Conservation (phyloP, 192 early-diverging fungal genomes). For the Mortierella hygrophila region DNA sequence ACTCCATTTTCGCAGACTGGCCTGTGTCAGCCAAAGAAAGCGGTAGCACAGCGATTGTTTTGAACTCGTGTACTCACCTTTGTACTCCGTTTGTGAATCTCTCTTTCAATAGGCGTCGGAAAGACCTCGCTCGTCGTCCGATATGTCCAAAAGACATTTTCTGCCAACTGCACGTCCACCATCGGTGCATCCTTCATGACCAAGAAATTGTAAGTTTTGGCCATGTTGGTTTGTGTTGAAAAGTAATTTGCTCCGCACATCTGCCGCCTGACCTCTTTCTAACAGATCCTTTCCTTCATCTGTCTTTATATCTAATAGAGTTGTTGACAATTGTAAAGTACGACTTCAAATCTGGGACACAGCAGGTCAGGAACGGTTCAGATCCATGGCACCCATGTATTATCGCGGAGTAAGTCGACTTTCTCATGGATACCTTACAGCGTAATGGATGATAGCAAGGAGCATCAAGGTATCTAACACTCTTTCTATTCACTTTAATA, state of each 20-base stretch:
- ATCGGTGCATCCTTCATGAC: conserved; percentile 85
- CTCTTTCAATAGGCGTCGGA: conserved; percentile 71
- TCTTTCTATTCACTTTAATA: conserved; percentile 5
- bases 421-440: neutral
- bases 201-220: conserved; percentile 71
- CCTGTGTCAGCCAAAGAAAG: neutral
- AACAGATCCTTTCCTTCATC: neutral
- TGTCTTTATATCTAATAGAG: conserved; percentile 36
- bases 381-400: conserved; percentile 83
- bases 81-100: conserved; percentile 7
- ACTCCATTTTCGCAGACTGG: neutral
- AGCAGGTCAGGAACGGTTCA: conserved; percentile 80
- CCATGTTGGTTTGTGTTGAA: neutral
- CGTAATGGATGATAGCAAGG: neutral
- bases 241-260: neutral
- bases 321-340: conserved; percentile 80
- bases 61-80: neutral
- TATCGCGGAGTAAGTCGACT: conserved; percentile 68
- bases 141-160: conserved; percentile 82
- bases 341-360: conserved; percentile 84
- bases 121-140: conserved; percentile 85
- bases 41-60: neutral
- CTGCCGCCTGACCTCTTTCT: neutral
- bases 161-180: conserved; percentile 79
- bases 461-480: neutral